Evolutionary conservation across 176 grass and related monocot species (phyloP).

Genomic region (Hyparrhenia diplandra): DNA sequence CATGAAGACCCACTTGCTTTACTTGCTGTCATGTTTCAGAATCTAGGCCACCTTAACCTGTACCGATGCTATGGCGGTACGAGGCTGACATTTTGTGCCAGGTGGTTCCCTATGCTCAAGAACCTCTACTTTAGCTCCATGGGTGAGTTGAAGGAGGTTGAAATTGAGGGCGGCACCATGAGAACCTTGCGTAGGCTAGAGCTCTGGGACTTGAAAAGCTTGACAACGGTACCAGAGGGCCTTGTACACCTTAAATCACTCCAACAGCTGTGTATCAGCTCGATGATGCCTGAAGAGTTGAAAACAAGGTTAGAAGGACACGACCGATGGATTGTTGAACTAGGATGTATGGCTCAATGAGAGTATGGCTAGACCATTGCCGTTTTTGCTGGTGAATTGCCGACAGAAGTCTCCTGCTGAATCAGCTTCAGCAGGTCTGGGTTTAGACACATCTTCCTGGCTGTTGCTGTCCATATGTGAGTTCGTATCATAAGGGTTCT

Average conservation of each 20-base stretch:
- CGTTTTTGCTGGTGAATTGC: too few species aligned
- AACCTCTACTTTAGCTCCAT: slow-evolving; percentile 5
- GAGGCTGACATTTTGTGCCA: neutral
- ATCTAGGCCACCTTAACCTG: slow-evolving; percentile 17
- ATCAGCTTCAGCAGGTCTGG: too few species aligned
- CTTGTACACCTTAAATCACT: slow-evolving; percentile 17
- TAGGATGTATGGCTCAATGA: too few species aligned
- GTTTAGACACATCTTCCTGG: too few species aligned
- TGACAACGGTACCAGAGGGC: slow-evolving; percentile 5
- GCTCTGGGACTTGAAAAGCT: slow-evolving; percentile 14
- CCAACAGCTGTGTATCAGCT: slow-evolving; percentile 3
- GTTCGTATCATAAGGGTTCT: too few species aligned
- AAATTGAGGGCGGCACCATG: slow-evolving; percentile 29
- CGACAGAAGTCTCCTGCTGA: too few species aligned
- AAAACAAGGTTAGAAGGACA: neutral
- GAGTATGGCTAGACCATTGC: too few species aligned
- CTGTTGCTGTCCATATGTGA: too few species aligned
- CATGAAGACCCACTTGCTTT: slow-evolving; percentile 29
- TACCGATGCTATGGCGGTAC: neutral
- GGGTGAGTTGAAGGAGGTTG: slow-evolving; percentile 8
- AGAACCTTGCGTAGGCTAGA: slow-evolving; percentile 15
- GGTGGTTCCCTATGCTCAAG: slow-evolving; percentile 46
- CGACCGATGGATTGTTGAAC: neutral
- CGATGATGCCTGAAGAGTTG: slow-evolving; percentile 21
- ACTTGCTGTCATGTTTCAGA: slow-evolving; percentile 13